Percentiles rank a stretch among this genome's conserved stretches.
These are phyloP conservation scores for Xylaria sp. DNA, from an alignment of 2,329 filamentous ascomycete species.

Conservation along the genomic window DNA sequence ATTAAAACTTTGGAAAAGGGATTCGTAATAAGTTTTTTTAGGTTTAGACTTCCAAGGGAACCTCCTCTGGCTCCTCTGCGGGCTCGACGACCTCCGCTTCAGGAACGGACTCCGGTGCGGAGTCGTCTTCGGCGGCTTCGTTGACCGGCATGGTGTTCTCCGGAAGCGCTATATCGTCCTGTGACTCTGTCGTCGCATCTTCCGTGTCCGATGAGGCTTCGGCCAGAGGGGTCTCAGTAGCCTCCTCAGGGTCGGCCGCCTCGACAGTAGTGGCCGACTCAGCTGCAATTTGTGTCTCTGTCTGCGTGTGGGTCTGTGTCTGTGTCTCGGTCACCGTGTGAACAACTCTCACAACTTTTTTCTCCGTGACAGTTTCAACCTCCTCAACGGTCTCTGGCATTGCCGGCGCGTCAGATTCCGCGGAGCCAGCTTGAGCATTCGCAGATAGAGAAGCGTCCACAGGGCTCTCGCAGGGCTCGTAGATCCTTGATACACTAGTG, in stretches of 20 bases:
- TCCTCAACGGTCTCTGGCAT: slow-evolving; percentile 21
- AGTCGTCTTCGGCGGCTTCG: neutral
- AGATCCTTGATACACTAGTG: slow-evolving; percentile 38
- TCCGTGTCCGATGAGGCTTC: neutral
- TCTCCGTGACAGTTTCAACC: slow-evolving; percentile 39
- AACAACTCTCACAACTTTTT: slow-evolving; percentile 38
- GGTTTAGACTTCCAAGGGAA: slow-evolving; percentile 10
- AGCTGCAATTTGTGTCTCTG: slow-evolving; percentile 46
- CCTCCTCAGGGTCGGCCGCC: slow-evolving; percentile 46
- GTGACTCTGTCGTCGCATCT: neutral
- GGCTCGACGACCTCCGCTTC: slow-evolving; percentile 1
- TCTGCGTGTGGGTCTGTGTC: slow-evolving; percentile 45
- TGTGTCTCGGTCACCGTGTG: slow-evolving; percentile 46
- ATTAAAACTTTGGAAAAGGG: slow-evolving; percentile 19
- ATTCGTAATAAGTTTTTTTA: neutral
- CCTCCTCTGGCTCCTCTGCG: slow-evolving; percentile 14
- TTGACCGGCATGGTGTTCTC: neutral
- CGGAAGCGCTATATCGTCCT: neutral
- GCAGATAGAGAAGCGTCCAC: neutral
- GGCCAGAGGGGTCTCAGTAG: slow-evolving; percentile 20
- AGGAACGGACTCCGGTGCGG: neutral
- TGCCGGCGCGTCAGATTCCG: neutral
- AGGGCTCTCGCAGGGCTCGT: slow-evolving; percentile 40
- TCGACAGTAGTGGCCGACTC: slow-evolving; percentile 42
- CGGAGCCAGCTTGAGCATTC: neutral